Base-by-base conservation (phyloP, 1,284 basidiomycete species). In the Ustilago trichophora region DNA sequence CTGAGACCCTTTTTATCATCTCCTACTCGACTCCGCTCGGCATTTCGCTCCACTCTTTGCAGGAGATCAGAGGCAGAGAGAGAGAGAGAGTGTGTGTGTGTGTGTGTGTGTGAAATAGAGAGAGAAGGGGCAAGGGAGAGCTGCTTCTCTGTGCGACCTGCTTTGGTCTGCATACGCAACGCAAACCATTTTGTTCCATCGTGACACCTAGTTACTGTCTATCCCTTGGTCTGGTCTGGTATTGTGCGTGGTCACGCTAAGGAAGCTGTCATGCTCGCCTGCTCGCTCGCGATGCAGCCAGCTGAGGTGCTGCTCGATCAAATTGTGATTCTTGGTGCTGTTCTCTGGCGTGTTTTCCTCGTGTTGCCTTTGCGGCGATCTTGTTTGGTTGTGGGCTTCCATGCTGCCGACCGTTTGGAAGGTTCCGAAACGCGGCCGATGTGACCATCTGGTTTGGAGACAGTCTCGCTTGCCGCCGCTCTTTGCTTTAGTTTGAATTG, bases 361-460 rank as follows among this genome's bases (percentile, higher is more conserved):
- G n/a, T n/a, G n/a, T n/a, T n/a, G n/a, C n/a, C n/a, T n/a, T n/a
- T n/a, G n/a, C n/a, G n/a, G 27, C 8, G 27, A 29, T 29, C 27
- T 8, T 34, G 32, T 35, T 45, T 18, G 43, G 32, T 45, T 45
- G 43, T 25, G 21, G 24, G 42, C 19, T 34, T 29, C 8, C 27
- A 29, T 34, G 33, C 45, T 37, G 26, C 18, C 24, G 42, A 27
- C 37, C 40, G 27, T 21, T 26, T 42, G 19, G 43, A 46, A 54
- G 52, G 25, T 54, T 54, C 52, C 32, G 15, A 46, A 15, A 12
- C 19, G 21, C 32, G n/a, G n/a, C 33, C 37, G 52, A 42, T 46
- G 52, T 37, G 43, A 54, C 52, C 45, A 29, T 26, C 44, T 38
- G 27, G 44, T 54, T 54, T 21, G 26, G 26, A 11, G 35, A 54